Conservation (phyloP, 495 filamentous ascomycete species). For the Letharia lupina region DNA sequence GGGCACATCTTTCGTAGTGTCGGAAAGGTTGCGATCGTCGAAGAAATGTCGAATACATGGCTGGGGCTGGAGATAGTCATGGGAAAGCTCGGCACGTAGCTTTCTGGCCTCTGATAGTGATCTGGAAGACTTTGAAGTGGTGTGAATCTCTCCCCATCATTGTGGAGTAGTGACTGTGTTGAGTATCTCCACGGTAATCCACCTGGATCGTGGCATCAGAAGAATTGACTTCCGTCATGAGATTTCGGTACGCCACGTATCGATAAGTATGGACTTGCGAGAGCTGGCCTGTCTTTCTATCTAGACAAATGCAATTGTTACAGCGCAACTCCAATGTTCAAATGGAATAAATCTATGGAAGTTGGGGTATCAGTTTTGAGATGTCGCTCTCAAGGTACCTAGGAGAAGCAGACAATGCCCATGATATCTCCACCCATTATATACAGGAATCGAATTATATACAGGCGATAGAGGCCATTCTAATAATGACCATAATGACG, state of each 20-base stretch:
- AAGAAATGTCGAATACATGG: neutral
- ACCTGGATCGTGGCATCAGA: neutral
- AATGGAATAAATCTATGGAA: neutral
- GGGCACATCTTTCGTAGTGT: neutral
- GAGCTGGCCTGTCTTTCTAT: too few relatives aligned
- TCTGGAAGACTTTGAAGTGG: neutral
- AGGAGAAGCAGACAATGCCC: neutral
- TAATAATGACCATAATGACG: neutral
- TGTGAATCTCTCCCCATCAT: neutral
- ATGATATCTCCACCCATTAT: neutral
- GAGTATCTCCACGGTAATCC: neutral
- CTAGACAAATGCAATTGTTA: too few relatives aligned
- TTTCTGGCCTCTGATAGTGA: neutral
- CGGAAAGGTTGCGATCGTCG: too few relatives aligned
- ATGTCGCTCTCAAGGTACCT: neutral
- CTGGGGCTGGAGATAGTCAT: neutral
- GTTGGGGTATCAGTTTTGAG: neutral
- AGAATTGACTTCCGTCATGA: neutral
- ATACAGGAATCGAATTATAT: conserved; percentile 5
- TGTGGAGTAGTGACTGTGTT: neutral
- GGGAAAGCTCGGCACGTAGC: neutral
- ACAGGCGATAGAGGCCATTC: neutral
- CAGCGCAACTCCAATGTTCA: too few relatives aligned
- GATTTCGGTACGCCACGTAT: too few relatives aligned
- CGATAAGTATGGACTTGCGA: too few relatives aligned